Evolutionary conservation across 768 basidiomycete species (phyloP).

Genomic region (Podaxis sp.): DNA sequence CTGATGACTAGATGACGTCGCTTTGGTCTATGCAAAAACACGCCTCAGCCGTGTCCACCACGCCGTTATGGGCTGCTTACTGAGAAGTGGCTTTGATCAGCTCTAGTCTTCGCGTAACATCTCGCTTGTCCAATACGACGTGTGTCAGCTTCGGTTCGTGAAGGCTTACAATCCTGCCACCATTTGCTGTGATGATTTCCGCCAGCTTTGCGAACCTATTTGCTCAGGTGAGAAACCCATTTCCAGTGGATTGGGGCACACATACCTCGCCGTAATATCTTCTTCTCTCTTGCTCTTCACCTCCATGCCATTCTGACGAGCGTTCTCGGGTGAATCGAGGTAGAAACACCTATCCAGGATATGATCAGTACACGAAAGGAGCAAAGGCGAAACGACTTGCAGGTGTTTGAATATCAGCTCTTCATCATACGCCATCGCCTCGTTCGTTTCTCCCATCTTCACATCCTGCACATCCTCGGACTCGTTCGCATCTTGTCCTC

Average conservation of each 20-base stretch:
- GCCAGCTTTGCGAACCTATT: constrained; percentile 55
- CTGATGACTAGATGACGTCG: constrained; percentile 74
- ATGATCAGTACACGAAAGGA: constrained; percentile 1
- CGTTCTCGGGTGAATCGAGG: constrained; percentile 79
- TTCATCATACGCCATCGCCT: constrained; percentile 76
- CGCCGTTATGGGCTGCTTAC: constrained; percentile 38
- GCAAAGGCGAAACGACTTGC: constrained; percentile 38
- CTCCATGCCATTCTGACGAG: constrained; percentile 58
- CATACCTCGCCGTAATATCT: constrained; percentile 54
- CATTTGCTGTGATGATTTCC: constrained; percentile 58
- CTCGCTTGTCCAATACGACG: constrained; percentile 79
- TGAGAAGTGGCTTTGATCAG: constrained; percentile 70
- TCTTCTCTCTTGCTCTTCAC: constrained; percentile 53
- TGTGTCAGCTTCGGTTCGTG: constrained; percentile 83
- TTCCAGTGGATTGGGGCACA: constrained; percentile 1
- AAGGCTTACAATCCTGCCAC: constrained; percentile 69
- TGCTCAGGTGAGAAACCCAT: constrained; percentile 8
- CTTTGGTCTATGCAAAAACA: constrained; percentile 58
- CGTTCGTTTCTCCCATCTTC: constrained; percentile 71
- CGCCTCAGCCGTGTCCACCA: constrained; percentile 12
- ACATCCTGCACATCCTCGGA: constrained; percentile 30
- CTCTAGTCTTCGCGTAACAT: constrained; percentile 67
- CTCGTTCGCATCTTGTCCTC: constrained; percentile 12
- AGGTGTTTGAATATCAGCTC: constrained; percentile 80
- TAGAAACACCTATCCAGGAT: constrained; percentile 71